These are phyloP conservation scores for Huntiella bhutanensis DNA, from an alignment of 2,329 filamentous ascomycete genomes.

Conservation along the genomic window DNA sequence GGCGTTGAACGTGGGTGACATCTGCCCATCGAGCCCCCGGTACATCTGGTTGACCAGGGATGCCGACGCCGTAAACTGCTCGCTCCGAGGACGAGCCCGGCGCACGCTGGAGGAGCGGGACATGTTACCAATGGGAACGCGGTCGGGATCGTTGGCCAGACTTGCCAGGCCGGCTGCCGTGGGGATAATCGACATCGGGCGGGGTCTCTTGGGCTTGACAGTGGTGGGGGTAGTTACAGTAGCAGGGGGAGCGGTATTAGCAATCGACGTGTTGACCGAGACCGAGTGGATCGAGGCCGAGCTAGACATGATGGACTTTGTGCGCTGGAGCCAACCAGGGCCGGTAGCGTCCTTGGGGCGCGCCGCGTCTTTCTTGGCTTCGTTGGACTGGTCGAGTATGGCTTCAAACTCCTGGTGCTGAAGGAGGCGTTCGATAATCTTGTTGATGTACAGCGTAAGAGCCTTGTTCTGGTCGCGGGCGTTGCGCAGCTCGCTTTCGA, in stretches of 20 bases:
- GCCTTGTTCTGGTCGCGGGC: conserved; percentile 93
- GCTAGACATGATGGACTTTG: conserved; percentile 26
- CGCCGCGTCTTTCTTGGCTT: conserved; percentile 46
- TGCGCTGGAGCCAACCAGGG: conserved; percentile 37
- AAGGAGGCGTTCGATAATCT: conserved; percentile 88
- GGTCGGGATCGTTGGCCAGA: conserved; percentile 44
- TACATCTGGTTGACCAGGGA: conserved; percentile 76
- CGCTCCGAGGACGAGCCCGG: conserved; percentile 39
- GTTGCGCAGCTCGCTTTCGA: conserved; percentile 61
- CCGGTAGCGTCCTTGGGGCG: conserved; percentile 28
- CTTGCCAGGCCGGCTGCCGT: conserved; percentile 18
- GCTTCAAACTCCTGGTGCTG: conserved; percentile 91
- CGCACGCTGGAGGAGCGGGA: conserved; percentile 35
- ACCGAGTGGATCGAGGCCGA: conserved; percentile 26
- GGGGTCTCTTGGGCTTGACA: conserved; percentile 25
- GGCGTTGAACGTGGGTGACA: conserved; percentile 39
- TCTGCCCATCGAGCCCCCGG: conserved; percentile 47
- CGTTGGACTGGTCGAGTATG: conserved; percentile 66
- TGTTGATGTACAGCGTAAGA: conserved; percentile 93
- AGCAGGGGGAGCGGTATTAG: conserved; percentile 6
- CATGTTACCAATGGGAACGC: conserved; percentile 48
- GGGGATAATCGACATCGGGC: conserved; percentile 40
- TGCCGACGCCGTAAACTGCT: conserved; percentile 42
- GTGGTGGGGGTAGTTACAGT: conserved; percentile 12
- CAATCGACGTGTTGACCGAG: conserved; percentile 25